These are phyloP conservation scores for Phaeotremella skinneri DNA, from an alignment of 768 basidiomycete species.

Conservation along the genomic window DNA sequence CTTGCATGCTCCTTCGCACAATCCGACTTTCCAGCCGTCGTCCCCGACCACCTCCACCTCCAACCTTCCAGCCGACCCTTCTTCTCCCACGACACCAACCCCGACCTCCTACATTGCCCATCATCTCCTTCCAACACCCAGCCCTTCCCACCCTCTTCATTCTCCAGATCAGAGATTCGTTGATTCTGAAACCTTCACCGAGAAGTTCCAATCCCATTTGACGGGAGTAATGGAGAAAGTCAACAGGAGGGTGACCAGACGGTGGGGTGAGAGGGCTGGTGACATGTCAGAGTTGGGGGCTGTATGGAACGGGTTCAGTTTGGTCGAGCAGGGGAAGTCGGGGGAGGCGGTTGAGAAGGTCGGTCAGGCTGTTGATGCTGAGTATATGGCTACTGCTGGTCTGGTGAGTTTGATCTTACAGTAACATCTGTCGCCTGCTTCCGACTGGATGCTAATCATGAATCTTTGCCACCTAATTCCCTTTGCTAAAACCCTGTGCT, in stretches of 20 bases:
- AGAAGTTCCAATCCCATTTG: slow-evolving; percentile 90
- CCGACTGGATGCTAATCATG: too few species aligned
- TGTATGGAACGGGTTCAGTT: slow-evolving; percentile 84
- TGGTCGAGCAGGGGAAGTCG: slow-evolving; percentile 64
- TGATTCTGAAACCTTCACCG: slow-evolving; percentile 93
- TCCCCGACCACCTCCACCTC: slow-evolving; percentile 17
- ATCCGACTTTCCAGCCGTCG: slow-evolving; percentile 63
- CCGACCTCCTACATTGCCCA: slow-evolving; percentile 52
- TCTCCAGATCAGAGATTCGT: slow-evolving; percentile 92
- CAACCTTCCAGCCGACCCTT: slow-evolving; percentile 19
- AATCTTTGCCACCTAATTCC: too few species aligned
- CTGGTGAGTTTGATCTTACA: too few species aligned
- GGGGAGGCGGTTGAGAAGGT: slow-evolving; percentile 81
- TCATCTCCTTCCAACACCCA: slow-evolving; percentile 73
- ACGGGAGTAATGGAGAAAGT: slow-evolving; percentile 94
- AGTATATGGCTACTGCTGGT: slow-evolving; percentile 86
- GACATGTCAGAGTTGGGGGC: slow-evolving; percentile 91
- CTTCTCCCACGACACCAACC: slow-evolving; percentile 55
- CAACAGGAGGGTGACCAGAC: slow-evolving; percentile 82
- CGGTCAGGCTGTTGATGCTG: slow-evolving; percentile 91
- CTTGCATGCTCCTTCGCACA: slow-evolving; percentile 89
- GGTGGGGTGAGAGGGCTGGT: slow-evolving; percentile 89
- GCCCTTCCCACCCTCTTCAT: slow-evolving; percentile 80
- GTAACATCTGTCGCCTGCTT: too few species aligned
- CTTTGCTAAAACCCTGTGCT: background rate